A percentile compares a stretch with the other conserved stretches of the same genome.
phyloP scores from a whole-genome alignment of 2,329 filamentous ascomycete species.

The Botryotinia convoluta region DNA sequence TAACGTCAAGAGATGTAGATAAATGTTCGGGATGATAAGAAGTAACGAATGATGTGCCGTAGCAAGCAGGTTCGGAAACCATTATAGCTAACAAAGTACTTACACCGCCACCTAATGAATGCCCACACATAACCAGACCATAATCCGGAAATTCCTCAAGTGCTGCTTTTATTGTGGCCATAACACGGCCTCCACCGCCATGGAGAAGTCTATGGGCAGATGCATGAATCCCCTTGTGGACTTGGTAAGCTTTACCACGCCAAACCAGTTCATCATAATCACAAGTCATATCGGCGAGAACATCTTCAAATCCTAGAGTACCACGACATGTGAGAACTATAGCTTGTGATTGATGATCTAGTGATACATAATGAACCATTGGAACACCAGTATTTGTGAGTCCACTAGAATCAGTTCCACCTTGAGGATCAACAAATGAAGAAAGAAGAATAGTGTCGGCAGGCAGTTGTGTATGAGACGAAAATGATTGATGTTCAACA shows the following conservation, averaged over 20 bases:
- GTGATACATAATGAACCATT: constrained; percentile 55
- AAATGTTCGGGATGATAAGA: constrained; percentile 66
- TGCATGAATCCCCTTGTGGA: constrained; percentile 56
- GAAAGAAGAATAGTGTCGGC: constrained; percentile 56
- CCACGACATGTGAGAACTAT: constrained; percentile 54
- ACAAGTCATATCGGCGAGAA: constrained; percentile 57
- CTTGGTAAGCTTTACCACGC: constrained; percentile 51
- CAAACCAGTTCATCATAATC: constrained; percentile 51
- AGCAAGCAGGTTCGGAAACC: constrained; percentile 47
- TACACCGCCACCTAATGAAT: constrained; percentile 54
- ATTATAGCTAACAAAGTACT: constrained; percentile 54
- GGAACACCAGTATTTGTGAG: constrained; percentile 52
- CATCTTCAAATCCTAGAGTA: constrained; percentile 56
- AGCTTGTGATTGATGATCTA: constrained; percentile 56
- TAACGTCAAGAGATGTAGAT: constrained; percentile 53
- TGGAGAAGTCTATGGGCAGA: constrained; percentile 51
- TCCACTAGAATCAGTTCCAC: constrained; percentile 50
- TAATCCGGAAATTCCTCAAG: constrained; percentile 54
- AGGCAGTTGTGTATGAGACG: constrained; percentile 58
- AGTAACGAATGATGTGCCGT: constrained; percentile 50
- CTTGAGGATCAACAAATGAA: constrained; percentile 54
- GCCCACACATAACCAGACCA: constrained; percentile 54
- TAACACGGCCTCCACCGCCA: constrained; percentile 49
- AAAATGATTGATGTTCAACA: constrained; percentile 61
- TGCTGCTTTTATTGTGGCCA: constrained; percentile 51